phyloP scores from a whole-genome alignment of 495 filamentous ascomycete genomes.

The Lentithecium fluviatile region DNA sequence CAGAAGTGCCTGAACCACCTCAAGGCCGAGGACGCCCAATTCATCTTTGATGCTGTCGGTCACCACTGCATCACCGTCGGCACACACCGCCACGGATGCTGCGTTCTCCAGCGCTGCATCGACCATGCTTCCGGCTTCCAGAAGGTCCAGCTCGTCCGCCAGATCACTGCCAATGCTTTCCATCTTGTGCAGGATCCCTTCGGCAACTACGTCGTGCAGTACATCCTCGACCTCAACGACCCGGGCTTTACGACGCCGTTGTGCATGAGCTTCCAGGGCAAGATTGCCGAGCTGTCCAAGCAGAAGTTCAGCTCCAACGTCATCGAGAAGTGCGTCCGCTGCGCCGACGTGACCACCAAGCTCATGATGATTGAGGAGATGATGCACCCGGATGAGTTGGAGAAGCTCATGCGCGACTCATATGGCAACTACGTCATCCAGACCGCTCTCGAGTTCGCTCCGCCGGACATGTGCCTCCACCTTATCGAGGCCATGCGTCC shows the following conservation, averaged over 20 bases:
- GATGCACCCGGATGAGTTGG: conserved; percentile 69
- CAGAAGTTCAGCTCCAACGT: conserved; percentile 99
- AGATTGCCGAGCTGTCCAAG: conserved; percentile 75
- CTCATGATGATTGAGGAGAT: conserved; percentile 84
- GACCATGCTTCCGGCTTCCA: conserved; percentile 91
- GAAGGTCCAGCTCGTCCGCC: conserved; percentile 77
- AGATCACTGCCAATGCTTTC: conserved; percentile 80
- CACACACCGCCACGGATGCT: conserved; percentile 97
- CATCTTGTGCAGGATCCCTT: conserved; percentile 91
- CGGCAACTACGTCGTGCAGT: conserved; percentile 97
- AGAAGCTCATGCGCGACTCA: conserved; percentile 81
- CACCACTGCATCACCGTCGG: conserved; percentile 82
- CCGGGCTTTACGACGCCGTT: conserved; percentile 78
- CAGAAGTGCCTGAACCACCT: conserved; percentile 98
- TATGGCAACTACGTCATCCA: conserved; percentile 98
- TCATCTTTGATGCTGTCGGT: conserved; percentile 95
- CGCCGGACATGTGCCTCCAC: conserved; percentile 22
- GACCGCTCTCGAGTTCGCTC: conserved; percentile 59
- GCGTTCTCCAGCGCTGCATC: conserved; percentile 95
- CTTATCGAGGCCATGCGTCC: conserved; percentile 84
- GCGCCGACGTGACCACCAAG: conserved; percentile 64
- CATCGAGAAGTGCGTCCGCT: conserved; percentile 94
- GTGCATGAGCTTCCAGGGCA: conserved; percentile 70
- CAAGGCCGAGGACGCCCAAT: conserved; percentile 74
- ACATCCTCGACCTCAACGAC: conserved; percentile 91